A percentile compares a stretch with the other conserved stretches of the same genome.
Conservation (phyloP, 2,329 filamentous ascomycete genomes). For the Diaporthe capsici region DNA sequence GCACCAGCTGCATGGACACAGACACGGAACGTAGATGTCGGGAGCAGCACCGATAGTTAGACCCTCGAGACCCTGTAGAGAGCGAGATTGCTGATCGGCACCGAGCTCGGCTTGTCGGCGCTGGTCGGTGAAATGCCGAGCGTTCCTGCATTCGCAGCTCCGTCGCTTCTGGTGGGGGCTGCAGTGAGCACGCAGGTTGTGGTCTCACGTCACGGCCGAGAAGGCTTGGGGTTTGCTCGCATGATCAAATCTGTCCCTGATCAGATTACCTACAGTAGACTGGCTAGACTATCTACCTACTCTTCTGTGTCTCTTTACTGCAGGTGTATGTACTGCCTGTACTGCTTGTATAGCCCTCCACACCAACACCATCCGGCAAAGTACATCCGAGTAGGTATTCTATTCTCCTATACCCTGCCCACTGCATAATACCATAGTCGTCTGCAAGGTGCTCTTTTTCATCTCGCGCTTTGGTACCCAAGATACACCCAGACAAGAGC, state of each 20-base stretch:
- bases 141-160: constrained; percentile 16
- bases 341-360: neutral
- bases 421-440: neutral
- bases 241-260: neutral
- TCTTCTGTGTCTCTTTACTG: neutral
- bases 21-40: neutral
- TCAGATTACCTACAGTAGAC: neutral
- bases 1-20: neutral
- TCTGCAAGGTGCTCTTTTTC: constrained; percentile 27
- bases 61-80: too few species aligned
- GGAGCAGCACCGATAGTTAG: neutral
- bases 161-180: neutral
- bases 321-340: neutral
- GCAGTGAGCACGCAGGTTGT: neutral
- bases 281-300: neutral
- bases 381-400: neutral
- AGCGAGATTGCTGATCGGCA: constrained; percentile 30
- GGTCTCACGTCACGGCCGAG: neutral
- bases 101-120: constrained; percentile 8
- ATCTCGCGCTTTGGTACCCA: neutral
- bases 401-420: neutral
- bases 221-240: neutral
- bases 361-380: neutral
- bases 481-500: neutral
- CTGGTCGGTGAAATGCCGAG: constrained; percentile 23